phyloP scores from a whole-genome alignment of 208 protist species.

The Trypanosoma scelopori region DNA sequence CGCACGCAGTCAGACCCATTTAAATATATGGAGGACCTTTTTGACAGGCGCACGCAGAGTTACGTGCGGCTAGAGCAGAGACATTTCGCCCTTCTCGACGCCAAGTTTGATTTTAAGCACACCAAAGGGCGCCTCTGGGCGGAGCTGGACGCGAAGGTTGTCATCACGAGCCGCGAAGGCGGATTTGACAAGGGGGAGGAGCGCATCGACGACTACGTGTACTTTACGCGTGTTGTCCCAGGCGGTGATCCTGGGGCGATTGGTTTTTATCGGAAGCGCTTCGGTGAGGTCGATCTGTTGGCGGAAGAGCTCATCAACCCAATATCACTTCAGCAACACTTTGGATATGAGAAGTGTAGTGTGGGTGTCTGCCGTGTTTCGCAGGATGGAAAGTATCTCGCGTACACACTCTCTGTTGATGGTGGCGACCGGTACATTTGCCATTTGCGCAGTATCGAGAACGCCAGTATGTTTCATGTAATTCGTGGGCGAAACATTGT shows the following conservation, averaged over 20 bases:
- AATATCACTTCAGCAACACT: constrained; percentile 77
- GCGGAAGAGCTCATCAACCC: constrained; percentile 92
- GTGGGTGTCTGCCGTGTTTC: constrained; percentile 89
- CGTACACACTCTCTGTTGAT: constrained; percentile 89
- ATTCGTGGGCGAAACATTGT: constrained; percentile 91
- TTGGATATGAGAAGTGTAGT: constrained; percentile 86
- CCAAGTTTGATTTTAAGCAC: constrained; percentile 88
- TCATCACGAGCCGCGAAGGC: constrained; percentile 83
- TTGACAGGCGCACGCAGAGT: constrained; percentile 71
- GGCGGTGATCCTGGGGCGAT: constrained; percentile 69
- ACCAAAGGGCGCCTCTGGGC: constrained; percentile 80
- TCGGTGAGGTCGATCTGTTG: constrained; percentile 82
- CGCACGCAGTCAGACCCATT: constrained; percentile 69
- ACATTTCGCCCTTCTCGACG: constrained; percentile 65
- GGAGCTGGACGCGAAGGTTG: constrained; percentile 83
- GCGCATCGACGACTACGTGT: constrained; percentile 88
- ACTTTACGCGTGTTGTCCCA: constrained; percentile 84
- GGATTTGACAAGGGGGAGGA: constrained; percentile 92
- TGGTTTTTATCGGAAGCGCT: constrained; percentile 89
- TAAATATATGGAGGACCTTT: constrained; percentile 89
- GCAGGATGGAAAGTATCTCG: constrained; percentile 84
- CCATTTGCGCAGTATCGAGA: constrained; percentile 89
- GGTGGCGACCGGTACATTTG: constrained; percentile 90
- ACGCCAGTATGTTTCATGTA: constrained; percentile 86
- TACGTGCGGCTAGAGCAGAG: constrained; percentile 70